Evolutionary conservation across 257 asterid species (phyloP), one percentile per base, ranked within the genome.

Genomic region (Penstemon davidsonii): DNA sequence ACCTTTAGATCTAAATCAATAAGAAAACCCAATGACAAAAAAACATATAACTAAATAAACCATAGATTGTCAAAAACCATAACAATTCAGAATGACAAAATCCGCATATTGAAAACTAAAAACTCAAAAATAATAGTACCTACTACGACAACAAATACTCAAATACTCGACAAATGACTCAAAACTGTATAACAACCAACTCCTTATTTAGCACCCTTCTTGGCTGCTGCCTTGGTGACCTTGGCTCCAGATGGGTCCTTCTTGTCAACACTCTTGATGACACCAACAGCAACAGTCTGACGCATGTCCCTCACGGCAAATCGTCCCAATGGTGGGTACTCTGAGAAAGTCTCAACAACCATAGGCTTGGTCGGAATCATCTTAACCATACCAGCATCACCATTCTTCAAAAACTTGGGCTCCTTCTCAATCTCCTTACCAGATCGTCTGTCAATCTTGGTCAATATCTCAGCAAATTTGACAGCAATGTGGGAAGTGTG

Each of bases 271-370:
- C 66, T 76, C 86, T 86, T 86, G 76, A 83, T 81, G 18, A 86
- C 89, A 75, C 92, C 91, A 52, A 88, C 95, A 66, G 95, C 95
- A 8, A 85, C 92, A 0, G 95, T 88, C 44, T 88, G 95, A 10
- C 90, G 85, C 95, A 88, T 88, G 71, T 88, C 92, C 71, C 90
- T 76, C 44, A 84, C 90, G 18, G 90, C 90, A 73, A 84, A 84
- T 33, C 90, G 82, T 2, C 87, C 90, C 8, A 84, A 77, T 13
- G 90, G 90, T 8, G 90, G 90, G 75, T 84, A 84, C 73, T 78
- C 81, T 0, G 85, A 33, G 68, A 84, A 84, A 0, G 90, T 82
- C 55, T 84, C 90, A 11, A 84, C 90, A 5, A 84, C 90, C 90
- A 84, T 84, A 36, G 87, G 90, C 72, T 84, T 82, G 77, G 90